These are phyloP conservation scores for Rubus idaeus DNA, from an alignment of 306 rosid genomes.

Conservation along the genomic window DNA sequence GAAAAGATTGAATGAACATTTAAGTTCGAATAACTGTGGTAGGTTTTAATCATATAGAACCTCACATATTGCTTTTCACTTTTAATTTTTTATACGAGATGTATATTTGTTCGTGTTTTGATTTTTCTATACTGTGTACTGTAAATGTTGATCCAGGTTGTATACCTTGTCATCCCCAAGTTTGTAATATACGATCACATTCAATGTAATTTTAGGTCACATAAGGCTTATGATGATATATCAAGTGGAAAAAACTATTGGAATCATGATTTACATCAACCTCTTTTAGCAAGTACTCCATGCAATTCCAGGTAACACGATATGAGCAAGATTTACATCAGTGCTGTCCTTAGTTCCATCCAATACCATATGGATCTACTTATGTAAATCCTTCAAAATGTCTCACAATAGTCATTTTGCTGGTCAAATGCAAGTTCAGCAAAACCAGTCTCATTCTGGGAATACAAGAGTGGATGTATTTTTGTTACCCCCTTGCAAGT, in stretches of 20 bases:
- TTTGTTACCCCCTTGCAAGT: too few relatives aligned
- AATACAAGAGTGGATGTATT: too few relatives aligned
- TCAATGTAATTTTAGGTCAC: conserved; percentile 38
- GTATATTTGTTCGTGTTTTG: conserved; percentile 43
- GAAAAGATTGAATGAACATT: conserved; percentile 86
- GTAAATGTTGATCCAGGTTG: conserved; percentile 31
- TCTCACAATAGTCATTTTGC: background rate
- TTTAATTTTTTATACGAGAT: conserved; percentile 31
- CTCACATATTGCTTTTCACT: conserved; percentile 18
- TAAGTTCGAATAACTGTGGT: conserved; percentile 18
- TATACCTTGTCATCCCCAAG: conserved; percentile 29
- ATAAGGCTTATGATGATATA: conserved; percentile 1
- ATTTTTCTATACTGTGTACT: conserved; percentile 27
- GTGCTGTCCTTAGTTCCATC: background rate
- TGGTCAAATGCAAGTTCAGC: background rate
- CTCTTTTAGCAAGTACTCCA: background rate
- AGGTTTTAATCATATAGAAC: conserved; percentile 25
- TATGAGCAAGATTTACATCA: too few relatives aligned
- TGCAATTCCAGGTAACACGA: background rate
- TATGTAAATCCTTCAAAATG: too few relatives aligned
- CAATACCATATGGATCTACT: background rate
- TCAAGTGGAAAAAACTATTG: background rate
- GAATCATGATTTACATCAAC: conserved; percentile 10
- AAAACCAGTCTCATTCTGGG: background rate
- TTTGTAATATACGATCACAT: conserved; percentile 44